A percentile compares a stretch with the other conserved stretches of the same genome.
Conservation (phyloP, 2,329 filamentous ascomycete genomes). For the Arachnopeziza araneosa region DNA sequence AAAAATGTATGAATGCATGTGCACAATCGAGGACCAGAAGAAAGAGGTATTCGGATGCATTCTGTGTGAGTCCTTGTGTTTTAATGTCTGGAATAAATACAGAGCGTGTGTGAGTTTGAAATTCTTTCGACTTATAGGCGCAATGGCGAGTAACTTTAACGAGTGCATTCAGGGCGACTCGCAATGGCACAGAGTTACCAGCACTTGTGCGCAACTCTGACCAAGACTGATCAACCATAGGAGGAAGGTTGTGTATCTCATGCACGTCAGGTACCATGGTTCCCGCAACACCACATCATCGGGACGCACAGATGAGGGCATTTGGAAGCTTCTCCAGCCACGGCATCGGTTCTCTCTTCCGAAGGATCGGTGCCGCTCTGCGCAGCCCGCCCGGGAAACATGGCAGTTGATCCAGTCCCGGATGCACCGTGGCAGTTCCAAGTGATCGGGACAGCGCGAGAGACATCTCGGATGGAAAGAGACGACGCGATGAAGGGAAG, state of each 20-base stretch:
- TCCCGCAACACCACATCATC: neutral
- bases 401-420: neutral
- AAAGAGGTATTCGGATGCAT: too few species aligned
- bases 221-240: neutral
- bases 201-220: too few species aligned
- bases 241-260: neutral
- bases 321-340: neutral
- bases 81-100: too few species aligned
- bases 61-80: too few species aligned
- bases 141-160: too few species aligned
- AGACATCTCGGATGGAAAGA: neutral
- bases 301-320: neutral
- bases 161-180: too few species aligned
- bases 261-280: neutral
- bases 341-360: neutral
- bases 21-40: neutral
- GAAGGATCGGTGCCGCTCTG: neutral
- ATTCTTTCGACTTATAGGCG: too few species aligned
- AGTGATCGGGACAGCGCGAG: neutral
- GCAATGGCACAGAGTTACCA: too few species aligned
- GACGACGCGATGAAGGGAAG: neutral
- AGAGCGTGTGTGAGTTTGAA: too few species aligned
- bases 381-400: neutral
- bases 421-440: neutral
- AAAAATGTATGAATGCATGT: neutral